Evolutionary conservation across 2,329 filamentous ascomycete genomes (phyloP), one percentile per base, ranked within the genome.

Genomic region (Grosmannia clavigera): DNA sequence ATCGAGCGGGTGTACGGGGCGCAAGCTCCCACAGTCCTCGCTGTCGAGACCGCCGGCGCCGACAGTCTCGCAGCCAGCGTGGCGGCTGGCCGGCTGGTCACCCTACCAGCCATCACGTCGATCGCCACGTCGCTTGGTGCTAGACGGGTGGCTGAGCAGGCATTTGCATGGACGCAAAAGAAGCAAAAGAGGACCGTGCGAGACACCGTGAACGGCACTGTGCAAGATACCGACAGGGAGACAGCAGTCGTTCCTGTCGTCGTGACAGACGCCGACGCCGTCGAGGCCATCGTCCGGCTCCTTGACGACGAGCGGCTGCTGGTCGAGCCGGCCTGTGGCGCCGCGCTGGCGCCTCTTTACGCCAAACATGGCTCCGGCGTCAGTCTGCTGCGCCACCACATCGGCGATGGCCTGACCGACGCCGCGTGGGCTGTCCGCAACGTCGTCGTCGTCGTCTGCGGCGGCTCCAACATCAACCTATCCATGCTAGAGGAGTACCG

Each of bases 311-410:
- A 92, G 66, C 76, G 87, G 31, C 74, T 92, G 60, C 76, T 96
- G 61, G 89, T 96, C 3, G 92, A 97, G 75, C 77, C 87, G 43
- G 85, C 91, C 0, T 96, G 92, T 70, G 91, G 92, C 0, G 90
- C 92, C 6, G 87, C 86, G 58, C 73, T 95, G 14, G 89, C 86
- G 1, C 70, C 82, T 3, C 84, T 78, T 61, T 90, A 90, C 67
- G 81, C 72, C 80, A 50, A 14, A 22, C 10, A 14, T 5, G 46
- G n/a, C 25, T 38, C 22, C 3, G 19, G 1, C 31, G 11, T 14
- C n/a, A 2, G 12, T 16, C 43, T 46, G 43, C 69, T 95, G 67
- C 79, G 84, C 67, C 76, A 78, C 65, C 73, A 83, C 11, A 73
- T 91, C 0, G 82, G 86, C 0, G 67, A 72, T 55, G 75, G 71